Evolutionary conservation across 2,329 filamentous ascomycete genomes (phyloP).

Genomic region (Beauveria sp.): DNA sequence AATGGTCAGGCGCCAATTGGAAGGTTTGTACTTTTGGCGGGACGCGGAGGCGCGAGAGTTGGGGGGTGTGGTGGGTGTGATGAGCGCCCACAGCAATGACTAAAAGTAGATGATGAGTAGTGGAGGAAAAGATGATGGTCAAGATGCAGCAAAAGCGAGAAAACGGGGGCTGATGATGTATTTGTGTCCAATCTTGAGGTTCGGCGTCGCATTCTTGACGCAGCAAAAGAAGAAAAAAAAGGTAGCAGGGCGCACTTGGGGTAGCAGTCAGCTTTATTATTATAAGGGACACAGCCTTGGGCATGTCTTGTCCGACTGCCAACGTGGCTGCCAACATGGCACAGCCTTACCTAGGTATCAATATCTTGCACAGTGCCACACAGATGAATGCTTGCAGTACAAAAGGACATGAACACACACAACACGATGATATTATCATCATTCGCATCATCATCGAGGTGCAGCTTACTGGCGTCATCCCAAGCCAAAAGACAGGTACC

Average conservation of each 20-base stretch:
- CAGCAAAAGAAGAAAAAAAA: not conserved
- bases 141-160: not conserved
- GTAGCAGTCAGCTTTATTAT: not conserved
- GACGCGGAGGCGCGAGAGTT: not conserved
- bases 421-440: too few species aligned
- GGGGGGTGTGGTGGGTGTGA: not conserved
- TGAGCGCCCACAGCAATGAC: not conserved
- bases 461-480: not conserved
- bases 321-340: too few species aligned
- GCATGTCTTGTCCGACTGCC: not conserved
- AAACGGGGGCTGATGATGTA: not conserved
- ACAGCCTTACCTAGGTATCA: too few species aligned
- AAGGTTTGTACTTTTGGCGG: constrained; percentile 16
- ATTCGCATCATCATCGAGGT: not conserved
- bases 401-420: too few species aligned
- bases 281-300: not conserved
- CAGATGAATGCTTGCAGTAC: too few species aligned
- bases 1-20: constrained; percentile 26
- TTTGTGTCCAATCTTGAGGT: not conserved
- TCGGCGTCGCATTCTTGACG: not conserved
- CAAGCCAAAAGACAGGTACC: not conserved
- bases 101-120: not conserved
- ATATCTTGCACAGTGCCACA: too few species aligned
- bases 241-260: not conserved
- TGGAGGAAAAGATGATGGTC: not conserved